These are phyloP conservation scores for Nicotiana attenuata DNA, from an alignment of 257 asterid genomes.

Conservation along the genomic window DNA sequence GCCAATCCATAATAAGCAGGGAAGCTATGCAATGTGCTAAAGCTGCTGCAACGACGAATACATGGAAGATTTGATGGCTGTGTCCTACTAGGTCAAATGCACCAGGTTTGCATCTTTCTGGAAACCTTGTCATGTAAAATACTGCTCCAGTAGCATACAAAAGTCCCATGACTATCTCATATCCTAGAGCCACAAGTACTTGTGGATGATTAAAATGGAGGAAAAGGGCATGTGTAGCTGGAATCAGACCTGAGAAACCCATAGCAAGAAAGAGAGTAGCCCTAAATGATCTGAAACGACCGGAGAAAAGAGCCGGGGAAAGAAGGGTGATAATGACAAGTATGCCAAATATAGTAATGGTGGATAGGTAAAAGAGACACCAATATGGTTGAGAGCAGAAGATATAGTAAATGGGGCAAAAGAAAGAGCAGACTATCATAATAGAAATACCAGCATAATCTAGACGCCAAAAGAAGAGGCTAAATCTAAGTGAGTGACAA, in stretches of 20 bases:
- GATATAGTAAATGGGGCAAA: conserved; percentile 70
- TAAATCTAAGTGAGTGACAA: conserved; percentile 76
- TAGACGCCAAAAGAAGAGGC: conserved; percentile 85
- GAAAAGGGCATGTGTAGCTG: conserved; percentile 67
- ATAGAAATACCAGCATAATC: conserved; percentile 83
- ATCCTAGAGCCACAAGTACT: conserved; percentile 49
- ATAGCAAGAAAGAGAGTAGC: conserved; percentile 65
- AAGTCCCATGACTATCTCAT: conserved; percentile 71
- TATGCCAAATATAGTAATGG: conserved; percentile 52
- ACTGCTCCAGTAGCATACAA: conserved; percentile 62
- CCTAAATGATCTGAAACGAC: conserved; percentile 62
- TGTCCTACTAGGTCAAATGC: conserved; percentile 80
- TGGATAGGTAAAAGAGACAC: conserved; percentile 53
- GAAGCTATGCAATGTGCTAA: conserved; percentile 70
- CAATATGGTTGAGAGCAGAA: conserved; percentile 58
- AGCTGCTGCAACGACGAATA: conserved; percentile 77
- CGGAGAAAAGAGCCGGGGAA: conserved; percentile 55
- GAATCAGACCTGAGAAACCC: conserved; percentile 86
- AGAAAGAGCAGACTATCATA: conserved; percentile 85
- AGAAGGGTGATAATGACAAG: conserved; percentile 56
- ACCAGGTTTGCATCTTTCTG: conserved; percentile 90
- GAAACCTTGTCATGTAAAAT: conserved; percentile 67
- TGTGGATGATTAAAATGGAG: conserved; percentile 51
- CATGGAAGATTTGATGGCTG: conserved; percentile 91
- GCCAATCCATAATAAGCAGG: conserved; percentile 76